Conservation (phyloP, 106 monocot genomes). For the Agapanthus africanus region DNA sequence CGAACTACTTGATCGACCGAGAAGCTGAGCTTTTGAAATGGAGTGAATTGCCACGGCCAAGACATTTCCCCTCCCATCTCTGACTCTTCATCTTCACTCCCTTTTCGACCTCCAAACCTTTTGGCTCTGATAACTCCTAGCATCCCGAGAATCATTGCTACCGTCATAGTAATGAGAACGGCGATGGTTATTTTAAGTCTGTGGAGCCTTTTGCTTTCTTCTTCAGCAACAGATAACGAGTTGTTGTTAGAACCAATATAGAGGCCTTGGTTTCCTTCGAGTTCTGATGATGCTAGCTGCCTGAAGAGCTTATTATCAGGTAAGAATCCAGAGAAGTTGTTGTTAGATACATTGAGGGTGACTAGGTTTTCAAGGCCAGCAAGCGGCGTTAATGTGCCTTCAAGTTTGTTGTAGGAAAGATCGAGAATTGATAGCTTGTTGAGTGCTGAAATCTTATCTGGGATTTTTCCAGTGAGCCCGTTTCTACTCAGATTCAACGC, state of each 20-base stretch:
- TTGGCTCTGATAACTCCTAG: constrained; percentile 47
- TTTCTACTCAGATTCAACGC: constrained; percentile 82
- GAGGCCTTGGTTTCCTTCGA: constrained; percentile 65
- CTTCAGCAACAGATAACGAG: constrained; percentile 32
- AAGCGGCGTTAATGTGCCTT: constrained; percentile 54
- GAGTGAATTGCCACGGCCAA: constrained; percentile 93
- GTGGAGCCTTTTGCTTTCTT: constrained; percentile 32
- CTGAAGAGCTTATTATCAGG: constrained; percentile 92
- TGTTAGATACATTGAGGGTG: constrained; percentile 72
- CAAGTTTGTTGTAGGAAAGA: constrained; percentile 61
- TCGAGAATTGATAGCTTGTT: constrained; percentile 70
- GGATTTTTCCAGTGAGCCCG: constrained; percentile 62
- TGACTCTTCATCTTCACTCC: constrained; percentile 18
- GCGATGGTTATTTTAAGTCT: constrained; percentile 56
- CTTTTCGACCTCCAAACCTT: constrained; percentile 29
- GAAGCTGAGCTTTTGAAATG: constrained; percentile 85
- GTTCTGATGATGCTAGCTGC: constrained; percentile 49
- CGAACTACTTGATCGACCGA: constrained; percentile 63
- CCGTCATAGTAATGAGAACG: constrained; percentile 61
- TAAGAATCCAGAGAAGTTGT: constrained; percentile 79
- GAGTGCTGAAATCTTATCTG: constrained; percentile 43
- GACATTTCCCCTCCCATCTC: constrained; percentile 45
- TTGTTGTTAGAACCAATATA: constrained; percentile 51
- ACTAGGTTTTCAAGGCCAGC: constrained; percentile 68
- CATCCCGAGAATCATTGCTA: constrained; percentile 63